phyloP scores from a whole-genome alignment of 2,329 filamentous ascomycete genomes.

The Neopestalotiopsis sp. region DNA sequence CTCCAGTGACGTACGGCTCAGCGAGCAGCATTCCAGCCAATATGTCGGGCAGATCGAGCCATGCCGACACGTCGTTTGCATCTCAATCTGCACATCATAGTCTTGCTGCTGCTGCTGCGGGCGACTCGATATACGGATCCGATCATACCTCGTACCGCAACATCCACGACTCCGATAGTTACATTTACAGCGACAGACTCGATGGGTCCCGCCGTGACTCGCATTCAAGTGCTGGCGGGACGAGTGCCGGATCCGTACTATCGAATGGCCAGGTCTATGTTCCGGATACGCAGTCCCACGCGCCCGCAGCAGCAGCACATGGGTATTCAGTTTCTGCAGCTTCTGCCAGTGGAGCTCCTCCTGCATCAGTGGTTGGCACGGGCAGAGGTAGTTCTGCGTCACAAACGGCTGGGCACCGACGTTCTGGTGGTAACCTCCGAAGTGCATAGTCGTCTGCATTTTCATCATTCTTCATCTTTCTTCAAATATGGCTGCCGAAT shows the following conservation, averaged over 20 bases:
- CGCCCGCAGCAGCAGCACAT: slow-evolving; percentile 21
- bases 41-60: slow-evolving; percentile 26
- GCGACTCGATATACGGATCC: slow-evolving; percentile 29
- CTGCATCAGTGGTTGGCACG: slow-evolving; percentile 26
- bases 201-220: slow-evolving; percentile 29
- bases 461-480: slow-evolving; percentile 26
- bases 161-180: slow-evolving; percentile 31
- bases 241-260: slow-evolving; percentile 30
- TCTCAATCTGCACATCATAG: slow-evolving; percentile 24
- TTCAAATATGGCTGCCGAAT: slow-evolving; percentile 24
- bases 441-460: slow-evolving; percentile 30
- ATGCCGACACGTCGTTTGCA: slow-evolving; percentile 23
- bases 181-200: slow-evolving; percentile 36
- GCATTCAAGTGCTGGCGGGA: slow-evolving; percentile 29
- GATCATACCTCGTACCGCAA: slow-evolving; percentile 28
- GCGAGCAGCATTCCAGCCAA: slow-evolving; percentile 25
- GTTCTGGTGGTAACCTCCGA: slow-evolving; percentile 39
- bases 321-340: slow-evolving; percentile 28
- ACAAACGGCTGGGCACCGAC: slow-evolving; percentile 33
- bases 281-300: slow-evolving; percentile 31
- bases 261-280: slow-evolving; percentile 42
- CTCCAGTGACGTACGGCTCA: slow-evolving; percentile 26
- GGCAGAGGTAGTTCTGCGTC: slow-evolving; percentile 29
- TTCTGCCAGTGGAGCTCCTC: slow-evolving; percentile 22
- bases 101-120: slow-evolving; percentile 13